A percentile compares a stretch with the other conserved stretches of the same genome.
phyloP scores from a whole-genome alignment of 192 early-diverging fungal species.

The Dissophora ornata region DNA sequence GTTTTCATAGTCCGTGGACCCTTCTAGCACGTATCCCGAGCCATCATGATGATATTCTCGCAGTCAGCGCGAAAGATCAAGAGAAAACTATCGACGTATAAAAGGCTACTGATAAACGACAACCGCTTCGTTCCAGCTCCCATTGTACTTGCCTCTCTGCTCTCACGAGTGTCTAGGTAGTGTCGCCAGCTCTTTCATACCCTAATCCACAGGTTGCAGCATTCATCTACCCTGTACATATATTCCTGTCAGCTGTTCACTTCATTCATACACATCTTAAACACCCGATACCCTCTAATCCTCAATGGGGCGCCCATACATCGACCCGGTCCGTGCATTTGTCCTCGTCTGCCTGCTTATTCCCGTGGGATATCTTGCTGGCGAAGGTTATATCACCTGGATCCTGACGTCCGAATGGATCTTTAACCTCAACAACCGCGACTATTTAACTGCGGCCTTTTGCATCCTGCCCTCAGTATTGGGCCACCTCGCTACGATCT shows the following conservation, averaged over 20 bases:
- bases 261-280: not conserved
- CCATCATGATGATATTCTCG: too few species aligned
- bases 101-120: too few species aligned
- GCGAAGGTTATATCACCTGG: constrained; percentile 42
- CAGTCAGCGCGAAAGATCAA: too few species aligned
- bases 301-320: constrained; percentile 1
- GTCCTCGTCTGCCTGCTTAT: constrained; percentile 29
- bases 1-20: not conserved
- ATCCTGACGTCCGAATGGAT: constrained; percentile 27
- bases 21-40: too few species aligned
- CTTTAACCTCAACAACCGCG: constrained; percentile 32
- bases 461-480: constrained; percentile 19
- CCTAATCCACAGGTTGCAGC: too few species aligned
- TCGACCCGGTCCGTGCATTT: constrained; percentile 10
- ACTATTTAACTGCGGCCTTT: constrained; percentile 22
- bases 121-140: too few species aligned
- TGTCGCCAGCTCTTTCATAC: too few species aligned
- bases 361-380: not conserved
- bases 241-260: too few species aligned
- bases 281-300: not conserved
- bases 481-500: constrained; percentile 44
- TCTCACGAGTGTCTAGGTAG: too few species aligned
- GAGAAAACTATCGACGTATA: too few species aligned
- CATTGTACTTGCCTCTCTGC: too few species aligned
- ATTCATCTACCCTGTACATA: too few species aligned